These are phyloP conservation scores for Solanum tarapatanum DNA, from an alignment of 257 asterid species.

Conservation along the genomic window DNA sequence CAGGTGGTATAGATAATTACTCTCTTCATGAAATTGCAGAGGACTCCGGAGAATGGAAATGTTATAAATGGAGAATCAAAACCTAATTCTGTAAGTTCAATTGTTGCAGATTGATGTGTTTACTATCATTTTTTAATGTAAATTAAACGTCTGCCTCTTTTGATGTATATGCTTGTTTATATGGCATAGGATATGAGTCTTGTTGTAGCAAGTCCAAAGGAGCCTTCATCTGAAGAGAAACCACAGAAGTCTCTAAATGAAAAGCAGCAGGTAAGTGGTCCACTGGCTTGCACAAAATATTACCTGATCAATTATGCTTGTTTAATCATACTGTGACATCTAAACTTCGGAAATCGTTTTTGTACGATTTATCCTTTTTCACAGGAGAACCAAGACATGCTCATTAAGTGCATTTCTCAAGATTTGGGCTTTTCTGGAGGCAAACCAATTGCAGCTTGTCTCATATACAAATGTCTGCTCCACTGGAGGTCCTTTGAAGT, in stretches of 20 bases:
- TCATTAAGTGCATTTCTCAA: constrained; percentile 85
- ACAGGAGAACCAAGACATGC: constrained; percentile 95
- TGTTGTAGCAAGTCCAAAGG: constrained; percentile 52
- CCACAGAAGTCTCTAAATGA: constrained; percentile 89
- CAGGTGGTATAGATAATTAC: constrained; percentile 13
- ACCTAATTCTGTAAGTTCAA: constrained; percentile 36
- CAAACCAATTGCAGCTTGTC: constrained; percentile 92
- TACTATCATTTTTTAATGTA: not conserved
- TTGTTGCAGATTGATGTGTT: not conserved
- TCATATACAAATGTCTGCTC: constrained; percentile 90
- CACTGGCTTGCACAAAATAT: not conserved
- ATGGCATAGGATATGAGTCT: constrained; percentile 46
- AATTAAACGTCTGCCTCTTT: not conserved
- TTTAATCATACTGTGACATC: not conserved
- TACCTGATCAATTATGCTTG: not conserved
- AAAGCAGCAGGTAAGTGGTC: constrained; percentile 69
- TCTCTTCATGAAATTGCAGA: constrained; percentile 38
- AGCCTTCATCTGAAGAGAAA: constrained; percentile 78
- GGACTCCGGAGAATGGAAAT: constrained; percentile 75
- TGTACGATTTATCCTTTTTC: constrained; percentile 7
- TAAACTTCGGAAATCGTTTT: not conserved
- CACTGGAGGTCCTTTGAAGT: constrained; percentile 99
- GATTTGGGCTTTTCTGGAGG: constrained; percentile 94
- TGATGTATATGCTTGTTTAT: constrained; percentile 9
- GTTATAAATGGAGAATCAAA: constrained; percentile 52